Percentiles rank a stretch among this genome's conserved stretches.
Evolutionary conservation across 352 stramenopile species (phyloP).

Genomic region (Phytopythium sindhum): DNA sequence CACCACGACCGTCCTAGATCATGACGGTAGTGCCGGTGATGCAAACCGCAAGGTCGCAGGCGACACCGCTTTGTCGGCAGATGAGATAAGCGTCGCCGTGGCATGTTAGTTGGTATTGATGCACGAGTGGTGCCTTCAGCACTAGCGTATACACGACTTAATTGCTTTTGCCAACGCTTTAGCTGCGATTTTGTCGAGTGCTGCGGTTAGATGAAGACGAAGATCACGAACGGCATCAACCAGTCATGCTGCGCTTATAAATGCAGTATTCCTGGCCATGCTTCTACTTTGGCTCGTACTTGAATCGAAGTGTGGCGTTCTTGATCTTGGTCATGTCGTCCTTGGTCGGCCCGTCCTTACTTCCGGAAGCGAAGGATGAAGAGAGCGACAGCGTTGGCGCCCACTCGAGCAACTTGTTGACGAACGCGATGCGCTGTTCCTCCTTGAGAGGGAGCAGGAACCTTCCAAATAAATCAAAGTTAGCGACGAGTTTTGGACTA

Average conservation of each 20-base stretch:
- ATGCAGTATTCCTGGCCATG: neutral
- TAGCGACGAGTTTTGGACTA: neutral
- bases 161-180: neutral
- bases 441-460: conserved; percentile 73
- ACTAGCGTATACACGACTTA: neutral
- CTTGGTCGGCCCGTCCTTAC: conserved; percentile 23
- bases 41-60: neutral
- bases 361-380: conserved; percentile 29
- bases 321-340: conserved; percentile 54
- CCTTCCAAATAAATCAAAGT: conserved; percentile 17
- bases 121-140: neutral
- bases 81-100: neutral
- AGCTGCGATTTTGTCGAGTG: neutral
- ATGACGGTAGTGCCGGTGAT: conserved; percentile 3
- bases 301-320: conserved; percentile 58
- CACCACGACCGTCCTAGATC: conserved; percentile 31
- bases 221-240: neutral
- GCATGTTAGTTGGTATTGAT: neutral
- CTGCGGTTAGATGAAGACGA: neutral
- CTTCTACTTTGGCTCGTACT: conserved; percentile 13
- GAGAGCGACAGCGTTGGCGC: conserved; percentile 25
- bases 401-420: conserved; percentile 69
- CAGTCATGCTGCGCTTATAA: too few species aligned
- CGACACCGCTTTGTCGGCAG: neutral
- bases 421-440: conserved; percentile 62